Base-by-base conservation (phyloP, 176 grass and related monocot genomes). In the Thinopyrum elongatum region DNA sequence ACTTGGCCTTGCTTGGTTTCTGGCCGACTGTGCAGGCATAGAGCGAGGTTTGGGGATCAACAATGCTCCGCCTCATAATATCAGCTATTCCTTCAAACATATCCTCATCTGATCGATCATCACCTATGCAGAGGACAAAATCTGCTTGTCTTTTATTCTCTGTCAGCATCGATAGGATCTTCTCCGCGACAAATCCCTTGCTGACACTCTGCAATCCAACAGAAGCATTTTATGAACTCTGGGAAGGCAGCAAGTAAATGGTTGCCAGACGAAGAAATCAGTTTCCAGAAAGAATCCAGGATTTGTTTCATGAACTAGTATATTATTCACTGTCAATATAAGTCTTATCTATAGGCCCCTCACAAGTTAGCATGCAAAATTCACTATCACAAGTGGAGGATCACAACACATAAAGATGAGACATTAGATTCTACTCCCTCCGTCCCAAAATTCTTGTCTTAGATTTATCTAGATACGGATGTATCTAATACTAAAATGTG, bases 91-190 rank as follows among this genome's bases (percentile, higher is more conserved):
- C 36, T 86, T 93, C 88, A 88, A 93, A 90, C 91, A 93, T 90
- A 80, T 93, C 91, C 86, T 93, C 91, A 44, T 93, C 91, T 17
- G 91, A 93, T 68, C 91, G 85, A 67, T 93, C 91, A 53, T 93
- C 91, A 2, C 91, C 91, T 51, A 90, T 90, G 25, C 91, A 93
- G 25, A 93, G 73, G 41, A 93, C 82, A 55, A 93, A 93, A 83
- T 93, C 79, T 64, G 91, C 86, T 80, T 87, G 82, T 62, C 60
- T 93, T 73, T 69, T 85, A 22, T 90, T 93, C 83, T 70, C 85
- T 25, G 62, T 74, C 39, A 90, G 89, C 36, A 89, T 82, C 7
- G 88, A 93, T 65, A 93, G 86, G 63, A 93, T 90, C 79, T 88
- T 93, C 88, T 86, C 91, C 13, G 85, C 88, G 5, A 90, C 91